Percentiles rank a stretch among this genome's conserved stretches.
Evolutionary conservation across 2,329 filamentous ascomycete species (phyloP).

Genomic region (Tolypocladium pustulatum): DNA sequence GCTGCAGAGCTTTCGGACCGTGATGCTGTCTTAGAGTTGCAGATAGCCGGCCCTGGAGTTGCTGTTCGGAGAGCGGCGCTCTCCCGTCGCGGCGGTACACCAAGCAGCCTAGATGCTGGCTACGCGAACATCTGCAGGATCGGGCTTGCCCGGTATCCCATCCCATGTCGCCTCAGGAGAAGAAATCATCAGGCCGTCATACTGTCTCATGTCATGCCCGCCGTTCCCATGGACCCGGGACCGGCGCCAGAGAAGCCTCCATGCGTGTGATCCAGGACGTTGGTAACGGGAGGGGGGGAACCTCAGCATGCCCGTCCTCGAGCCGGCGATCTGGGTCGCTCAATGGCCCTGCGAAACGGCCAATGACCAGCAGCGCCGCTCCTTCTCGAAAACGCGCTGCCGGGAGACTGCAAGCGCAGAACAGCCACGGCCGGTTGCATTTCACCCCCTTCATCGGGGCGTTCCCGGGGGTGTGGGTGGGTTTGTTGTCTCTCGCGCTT

Average conservation of each 20-base stretch:
- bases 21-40: constrained; percentile 1
- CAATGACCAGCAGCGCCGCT: constrained; percentile 3
- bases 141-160: neutral
- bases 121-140: constrained; percentile 4
- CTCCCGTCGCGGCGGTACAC: neutral
- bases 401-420: neutral
- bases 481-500: constrained; percentile 6
- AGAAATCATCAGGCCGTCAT: neutral
- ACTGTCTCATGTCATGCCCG: neutral
- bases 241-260: neutral
- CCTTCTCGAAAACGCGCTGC: constrained; percentile 1
- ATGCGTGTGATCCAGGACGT: neutral
- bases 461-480: neutral
- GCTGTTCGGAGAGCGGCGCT: neutral
- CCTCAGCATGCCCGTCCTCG: neutral
- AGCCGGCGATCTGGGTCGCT: constrained; percentile 6
- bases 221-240: neutral
- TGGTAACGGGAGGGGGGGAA: neutral
- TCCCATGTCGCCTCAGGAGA: neutral
- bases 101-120: neutral
- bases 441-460: neutral
- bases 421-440: constrained; percentile 3
- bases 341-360: constrained; percentile 3
- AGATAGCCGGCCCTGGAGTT: neutral
- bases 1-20: neutral